These are phyloP conservation scores for Backusella psychrophila DNA, from an alignment of 192 early-diverging fungal species.

Conservation along the genomic window DNA sequence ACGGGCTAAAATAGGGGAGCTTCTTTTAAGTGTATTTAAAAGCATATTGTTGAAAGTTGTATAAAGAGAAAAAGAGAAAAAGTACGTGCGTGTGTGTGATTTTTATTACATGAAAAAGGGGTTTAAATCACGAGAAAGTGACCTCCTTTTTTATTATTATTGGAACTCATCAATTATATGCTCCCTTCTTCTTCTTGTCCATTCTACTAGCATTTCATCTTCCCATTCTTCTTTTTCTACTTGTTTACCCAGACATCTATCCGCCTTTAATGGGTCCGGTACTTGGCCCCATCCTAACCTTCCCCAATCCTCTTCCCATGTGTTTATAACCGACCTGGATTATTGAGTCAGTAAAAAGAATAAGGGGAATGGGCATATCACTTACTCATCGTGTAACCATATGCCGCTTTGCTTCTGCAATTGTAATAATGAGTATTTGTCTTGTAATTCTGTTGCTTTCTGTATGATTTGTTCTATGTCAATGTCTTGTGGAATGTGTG, in stretches of 20 bases:
- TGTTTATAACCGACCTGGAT: constrained; percentile 34
- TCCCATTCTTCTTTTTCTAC: constrained; percentile 37
- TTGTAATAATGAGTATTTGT: constrained; percentile 35
- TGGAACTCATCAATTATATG: background rate
- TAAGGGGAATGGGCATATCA: background rate
- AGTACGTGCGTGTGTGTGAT: background rate
- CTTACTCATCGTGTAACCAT: constrained; percentile 50
- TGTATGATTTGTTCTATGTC: constrained; percentile 44
- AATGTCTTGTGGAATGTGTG: constrained; percentile 50
- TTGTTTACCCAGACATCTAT: constrained; percentile 20
- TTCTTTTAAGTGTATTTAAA: constrained; percentile 1
- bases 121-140: background rate
- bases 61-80: background rate
- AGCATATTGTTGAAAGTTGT: background rate
- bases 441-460: constrained; percentile 40
- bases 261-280: constrained; percentile 25
- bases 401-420: constrained; percentile 45
- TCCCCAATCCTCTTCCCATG: constrained; percentile 32
- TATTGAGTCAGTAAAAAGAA: background rate
- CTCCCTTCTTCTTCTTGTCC: constrained; percentile 15
- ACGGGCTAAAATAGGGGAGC: background rate
- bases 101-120: background rate
- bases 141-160: background rate
- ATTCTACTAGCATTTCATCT: constrained; percentile 35
- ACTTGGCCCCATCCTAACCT: constrained; percentile 15